Evolutionary conservation across 768 basidiomycete species (phyloP).

Genomic region (Lanmaoa pseudosensibilis): DNA sequence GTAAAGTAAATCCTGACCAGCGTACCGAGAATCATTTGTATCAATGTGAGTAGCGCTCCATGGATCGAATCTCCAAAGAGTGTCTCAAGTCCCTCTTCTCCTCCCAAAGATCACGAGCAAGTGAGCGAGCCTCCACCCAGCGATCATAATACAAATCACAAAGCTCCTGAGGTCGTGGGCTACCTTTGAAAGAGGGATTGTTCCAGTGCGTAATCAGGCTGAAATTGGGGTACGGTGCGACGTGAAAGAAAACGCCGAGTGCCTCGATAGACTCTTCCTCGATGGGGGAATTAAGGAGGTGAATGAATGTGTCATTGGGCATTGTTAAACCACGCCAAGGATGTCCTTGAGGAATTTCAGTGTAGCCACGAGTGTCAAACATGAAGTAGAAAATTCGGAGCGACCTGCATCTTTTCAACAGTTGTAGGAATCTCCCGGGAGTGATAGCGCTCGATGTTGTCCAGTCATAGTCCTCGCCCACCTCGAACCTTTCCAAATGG

Average conservation of each 20-base stretch:
- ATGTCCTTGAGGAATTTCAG: constrained; percentile 3
- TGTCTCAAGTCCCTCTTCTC: constrained; percentile 2
- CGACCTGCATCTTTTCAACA: constrained; percentile 15
- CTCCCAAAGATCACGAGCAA: constrained; percentile 2
- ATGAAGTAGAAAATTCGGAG: constrained; percentile 3
- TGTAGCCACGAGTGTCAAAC: constrained; percentile 11
- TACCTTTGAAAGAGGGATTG: not conserved
- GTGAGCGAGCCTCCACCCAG: not conserved
- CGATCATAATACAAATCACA: not conserved
- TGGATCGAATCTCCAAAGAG: not conserved
- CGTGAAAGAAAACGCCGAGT: constrained; percentile 14
- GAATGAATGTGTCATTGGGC: not conserved
- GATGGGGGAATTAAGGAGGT: constrained; percentile 5
- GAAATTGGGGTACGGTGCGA: constrained; percentile 6
- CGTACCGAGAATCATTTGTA: not conserved
- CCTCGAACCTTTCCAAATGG: not conserved
- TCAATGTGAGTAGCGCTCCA: not conserved
- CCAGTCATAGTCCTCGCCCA: constrained; percentile 6
- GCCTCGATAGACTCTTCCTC: constrained; percentile 5
- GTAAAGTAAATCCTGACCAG: not conserved
- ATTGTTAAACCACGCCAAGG: constrained; percentile 12
- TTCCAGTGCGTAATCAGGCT: constrained; percentile 1
- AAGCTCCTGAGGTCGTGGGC: not conserved
- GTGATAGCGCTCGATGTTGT: constrained; percentile 5
- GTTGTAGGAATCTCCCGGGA: constrained; percentile 6